phyloP scores from a whole-genome alignment of 305 asterid genomes.

The Solanum hybrid region DNA sequence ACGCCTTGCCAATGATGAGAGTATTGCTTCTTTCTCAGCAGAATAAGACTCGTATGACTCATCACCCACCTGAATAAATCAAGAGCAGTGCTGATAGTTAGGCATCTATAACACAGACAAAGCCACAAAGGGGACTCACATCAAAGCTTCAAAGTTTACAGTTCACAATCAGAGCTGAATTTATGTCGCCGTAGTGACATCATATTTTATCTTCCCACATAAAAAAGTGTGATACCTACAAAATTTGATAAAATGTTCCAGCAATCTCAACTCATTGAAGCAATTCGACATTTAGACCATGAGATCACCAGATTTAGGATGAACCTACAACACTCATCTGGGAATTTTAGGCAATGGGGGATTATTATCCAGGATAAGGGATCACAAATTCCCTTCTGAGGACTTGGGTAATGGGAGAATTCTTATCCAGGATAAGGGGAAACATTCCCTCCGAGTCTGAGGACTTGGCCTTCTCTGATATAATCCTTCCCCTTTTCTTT shows the following conservation, averaged over 20 bases:
- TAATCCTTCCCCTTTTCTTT: background rate
- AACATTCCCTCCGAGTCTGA: background rate
- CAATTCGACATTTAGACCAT: background rate
- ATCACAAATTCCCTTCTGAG: background rate
- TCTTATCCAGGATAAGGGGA: background rate
- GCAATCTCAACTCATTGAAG: background rate
- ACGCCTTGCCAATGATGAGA: constrained; percentile 77
- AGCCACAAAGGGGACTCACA: background rate
- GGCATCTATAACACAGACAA: background rate
- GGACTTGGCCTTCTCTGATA: background rate
- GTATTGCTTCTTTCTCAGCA: constrained; percentile 73
- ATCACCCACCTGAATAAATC: constrained; percentile 65
- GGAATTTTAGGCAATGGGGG: background rate
- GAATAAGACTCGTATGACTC: constrained; percentile 70
- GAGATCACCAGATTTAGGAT: background rate
- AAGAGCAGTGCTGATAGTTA: background rate
- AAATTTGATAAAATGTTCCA: background rate
- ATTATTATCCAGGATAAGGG: background rate
- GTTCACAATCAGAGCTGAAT: background rate
- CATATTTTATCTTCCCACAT: background rate
- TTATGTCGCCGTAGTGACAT: background rate
- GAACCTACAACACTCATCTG: background rate
- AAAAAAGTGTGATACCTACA: background rate
- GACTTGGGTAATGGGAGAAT: background rate
- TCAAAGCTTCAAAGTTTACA: background rate